Evolutionary conservation across 768 basidiomycete species (phyloP).

Genomic region (Coprinopsis marcescibilis): DNA sequence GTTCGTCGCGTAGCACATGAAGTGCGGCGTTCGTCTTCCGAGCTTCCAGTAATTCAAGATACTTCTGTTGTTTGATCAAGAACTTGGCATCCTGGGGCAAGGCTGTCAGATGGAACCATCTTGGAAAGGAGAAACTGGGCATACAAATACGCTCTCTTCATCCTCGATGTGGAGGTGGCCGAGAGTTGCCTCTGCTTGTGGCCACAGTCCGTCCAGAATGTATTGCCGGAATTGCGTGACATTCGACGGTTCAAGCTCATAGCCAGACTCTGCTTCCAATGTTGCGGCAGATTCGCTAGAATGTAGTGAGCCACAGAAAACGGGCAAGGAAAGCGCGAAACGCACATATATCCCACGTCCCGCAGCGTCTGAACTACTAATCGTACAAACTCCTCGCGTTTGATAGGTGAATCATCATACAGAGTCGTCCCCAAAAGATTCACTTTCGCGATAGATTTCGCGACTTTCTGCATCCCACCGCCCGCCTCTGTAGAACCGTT

Average conservation of each 20-base stretch:
- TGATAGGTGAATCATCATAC: conserved; percentile 72
- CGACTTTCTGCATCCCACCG: conserved; percentile 42
- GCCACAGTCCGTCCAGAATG: conserved; percentile 78
- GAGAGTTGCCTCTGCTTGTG: conserved; percentile 67
- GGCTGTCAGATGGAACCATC: conserved; percentile 8
- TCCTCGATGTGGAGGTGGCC: conserved; percentile 62
- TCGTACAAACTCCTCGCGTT: conserved; percentile 88
- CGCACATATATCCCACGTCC: conserved; percentile 78
- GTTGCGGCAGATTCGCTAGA: conserved; percentile 81
- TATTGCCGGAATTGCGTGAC: conserved; percentile 77
- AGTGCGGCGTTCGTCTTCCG: conserved; percentile 77
- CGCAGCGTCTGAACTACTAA: conserved; percentile 83
- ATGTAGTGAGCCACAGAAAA: conserved; percentile 1
- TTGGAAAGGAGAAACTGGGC: conserved; percentile 4
- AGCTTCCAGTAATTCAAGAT: conserved; percentile 85
- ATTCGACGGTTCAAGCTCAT: conserved; percentile 70
- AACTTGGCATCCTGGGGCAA: conserved; percentile 68
- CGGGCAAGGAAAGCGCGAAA: conserved; percentile 13
- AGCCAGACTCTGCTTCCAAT: conserved; percentile 91
- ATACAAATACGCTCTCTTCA: conserved; percentile 38
- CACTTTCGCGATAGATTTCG: conserved; percentile 53
- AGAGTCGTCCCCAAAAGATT: conserved; percentile 66
- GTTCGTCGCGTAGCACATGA: conserved; percentile 78
- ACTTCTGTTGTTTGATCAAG: conserved; percentile 92
- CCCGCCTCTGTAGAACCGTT: conserved; percentile 28